A percentile compares a stretch with the other conserved stretches of the same genome.
phyloP scores from a whole-genome alignment of 202 grass and related monocot species.

The Saccharum hybrid region DNA sequence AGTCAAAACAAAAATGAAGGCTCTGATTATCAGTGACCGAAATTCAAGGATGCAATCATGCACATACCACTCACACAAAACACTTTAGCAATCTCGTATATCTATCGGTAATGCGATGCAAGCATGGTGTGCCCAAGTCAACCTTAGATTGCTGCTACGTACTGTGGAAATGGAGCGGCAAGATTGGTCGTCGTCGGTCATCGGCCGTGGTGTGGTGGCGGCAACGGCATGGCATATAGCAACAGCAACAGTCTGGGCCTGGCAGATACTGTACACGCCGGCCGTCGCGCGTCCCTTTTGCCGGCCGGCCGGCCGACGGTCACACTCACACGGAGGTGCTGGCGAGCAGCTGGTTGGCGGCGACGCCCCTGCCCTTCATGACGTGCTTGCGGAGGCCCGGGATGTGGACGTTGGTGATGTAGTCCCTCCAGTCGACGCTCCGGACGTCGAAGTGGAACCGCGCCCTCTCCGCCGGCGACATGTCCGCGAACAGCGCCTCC shows the following conservation, averaged over 20 bases:
- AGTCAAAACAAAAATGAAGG: not conserved
- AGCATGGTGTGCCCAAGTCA: conserved; percentile 8
- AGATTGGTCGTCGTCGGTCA: not conserved
- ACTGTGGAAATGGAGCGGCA: not conserved
- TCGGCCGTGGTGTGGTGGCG: not conserved
- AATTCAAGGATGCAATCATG: not conserved
- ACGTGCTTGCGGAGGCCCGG: conserved; percentile 87
- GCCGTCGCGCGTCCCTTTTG: conserved; percentile 25
- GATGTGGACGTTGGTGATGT: conserved; percentile 89
- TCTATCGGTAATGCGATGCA: not conserved
- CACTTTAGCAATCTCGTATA: not conserved
- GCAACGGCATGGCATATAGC: not conserved
- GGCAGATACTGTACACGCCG: conserved; percentile 43
- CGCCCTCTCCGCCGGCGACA: conserved; percentile 68
- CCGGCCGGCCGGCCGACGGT: not conserved
- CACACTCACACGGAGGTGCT: conserved; percentile 46
- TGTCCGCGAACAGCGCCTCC: conserved; percentile 62
- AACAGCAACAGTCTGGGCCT: not conserved
- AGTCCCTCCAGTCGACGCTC: conserved; percentile 80
- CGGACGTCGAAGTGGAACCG: conserved; percentile 76
- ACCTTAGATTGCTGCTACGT: conserved; percentile 10
- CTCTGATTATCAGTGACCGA: not conserved
- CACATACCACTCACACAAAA: not conserved
- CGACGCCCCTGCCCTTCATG: conserved; percentile 77
- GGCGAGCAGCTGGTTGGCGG: conserved; percentile 42